Conservation (phyloP, 2,329 filamentous ascomycete species). For the Colletotrichum liriopes region DNA sequence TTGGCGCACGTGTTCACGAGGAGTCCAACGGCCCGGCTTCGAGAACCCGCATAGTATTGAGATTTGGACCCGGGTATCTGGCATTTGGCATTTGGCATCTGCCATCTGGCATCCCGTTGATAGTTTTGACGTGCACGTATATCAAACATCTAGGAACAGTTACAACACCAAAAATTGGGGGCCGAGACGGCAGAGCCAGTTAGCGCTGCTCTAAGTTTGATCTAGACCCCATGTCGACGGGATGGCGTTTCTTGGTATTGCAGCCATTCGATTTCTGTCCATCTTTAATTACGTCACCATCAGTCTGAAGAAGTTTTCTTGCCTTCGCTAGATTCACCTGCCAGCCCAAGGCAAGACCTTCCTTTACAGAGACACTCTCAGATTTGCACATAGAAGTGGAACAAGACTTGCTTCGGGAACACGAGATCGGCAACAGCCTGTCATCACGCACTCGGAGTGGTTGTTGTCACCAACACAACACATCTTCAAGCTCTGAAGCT, state of each 20-base stretch:
- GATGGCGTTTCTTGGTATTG: background rate
- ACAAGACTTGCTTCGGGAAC: background rate
- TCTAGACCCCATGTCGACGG: background rate
- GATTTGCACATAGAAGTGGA: background rate
- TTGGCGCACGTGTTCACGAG: background rate
- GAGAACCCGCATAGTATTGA: background rate
- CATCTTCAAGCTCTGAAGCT: background rate
- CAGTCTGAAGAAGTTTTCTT: background rate
- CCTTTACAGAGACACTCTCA: background rate
- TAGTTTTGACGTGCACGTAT: background rate
- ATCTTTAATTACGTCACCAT: too few relatives aligned
- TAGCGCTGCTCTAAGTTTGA: background rate
- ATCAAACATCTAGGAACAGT: background rate
- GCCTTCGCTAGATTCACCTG: background rate
- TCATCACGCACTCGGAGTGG: background rate
- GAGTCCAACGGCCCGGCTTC: background rate
- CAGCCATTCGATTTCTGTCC: background rate
- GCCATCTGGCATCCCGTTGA: background rate
- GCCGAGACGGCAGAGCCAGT: background rate
- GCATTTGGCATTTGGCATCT: background rate
- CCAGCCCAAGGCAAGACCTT: background rate
- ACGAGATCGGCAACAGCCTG: background rate
- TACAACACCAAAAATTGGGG: background rate
- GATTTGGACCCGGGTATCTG: background rate
- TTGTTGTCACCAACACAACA: background rate